These are phyloP conservation scores for Pyrus communis DNA, from an alignment of 306 rosid species.

Conservation along the genomic window DNA sequence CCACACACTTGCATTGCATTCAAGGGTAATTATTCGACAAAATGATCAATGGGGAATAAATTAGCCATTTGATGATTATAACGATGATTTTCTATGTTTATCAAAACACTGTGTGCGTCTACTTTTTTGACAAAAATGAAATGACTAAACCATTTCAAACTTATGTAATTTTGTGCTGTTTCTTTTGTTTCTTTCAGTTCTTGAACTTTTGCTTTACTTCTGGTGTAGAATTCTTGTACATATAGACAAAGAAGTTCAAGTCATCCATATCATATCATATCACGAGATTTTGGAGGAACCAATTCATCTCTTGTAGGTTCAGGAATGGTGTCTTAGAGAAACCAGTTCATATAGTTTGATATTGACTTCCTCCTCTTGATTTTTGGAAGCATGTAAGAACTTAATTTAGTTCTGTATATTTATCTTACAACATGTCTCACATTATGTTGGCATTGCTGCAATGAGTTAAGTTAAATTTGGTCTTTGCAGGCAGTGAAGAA, in stretches of 20 bases:
- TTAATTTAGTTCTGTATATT: not conserved
- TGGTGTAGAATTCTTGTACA: not conserved
- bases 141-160: not conserved
- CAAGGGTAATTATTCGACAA: not conserved
- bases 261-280: not conserved
- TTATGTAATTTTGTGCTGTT: not conserved
- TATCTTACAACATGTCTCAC: not conserved
- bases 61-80: not conserved
- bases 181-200: no score
- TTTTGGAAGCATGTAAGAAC: not conserved
- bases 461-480: not conserved
- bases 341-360: not conserved
- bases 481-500: conserved; percentile 37
- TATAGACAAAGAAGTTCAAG: not conserved
- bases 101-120: not conserved
- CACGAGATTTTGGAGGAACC: not conserved
- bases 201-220: not conserved
- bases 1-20: not conserved
- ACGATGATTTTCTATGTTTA: not conserved
- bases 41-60: not conserved
- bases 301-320: not conserved
- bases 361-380: not conserved
- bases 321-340: not conserved
- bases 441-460: not conserved
- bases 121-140: not conserved